Conservation (phyloP, 2,329 filamentous ascomycete species). For the Monosporascus sp. region DNA sequence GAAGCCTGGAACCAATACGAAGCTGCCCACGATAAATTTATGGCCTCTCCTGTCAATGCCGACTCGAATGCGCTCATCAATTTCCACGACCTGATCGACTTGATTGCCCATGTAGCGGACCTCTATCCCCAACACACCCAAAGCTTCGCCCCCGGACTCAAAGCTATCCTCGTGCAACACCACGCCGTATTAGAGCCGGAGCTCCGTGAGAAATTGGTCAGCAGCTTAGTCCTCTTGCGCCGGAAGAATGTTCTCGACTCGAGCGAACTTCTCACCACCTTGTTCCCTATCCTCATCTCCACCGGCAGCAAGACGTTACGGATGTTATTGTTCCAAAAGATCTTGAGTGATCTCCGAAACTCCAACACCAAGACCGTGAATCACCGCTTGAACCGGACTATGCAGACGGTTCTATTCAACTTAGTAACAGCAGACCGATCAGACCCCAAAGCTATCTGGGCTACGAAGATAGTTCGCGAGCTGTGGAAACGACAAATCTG, state of each 20-base stretch:
- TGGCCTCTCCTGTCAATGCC: slow-evolving; percentile 72
- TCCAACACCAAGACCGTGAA: slow-evolving; percentile 85
- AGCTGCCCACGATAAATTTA: slow-evolving; percentile 84
- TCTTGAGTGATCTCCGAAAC: slow-evolving; percentile 81
- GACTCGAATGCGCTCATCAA: slow-evolving; percentile 75
- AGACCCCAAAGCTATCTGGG: slow-evolving; percentile 87
- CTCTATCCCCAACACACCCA: slow-evolving; percentile 80
- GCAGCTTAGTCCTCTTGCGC: slow-evolving; percentile 77
- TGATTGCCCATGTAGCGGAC: slow-evolving; percentile 88
- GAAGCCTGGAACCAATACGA: slow-evolving; percentile 90
- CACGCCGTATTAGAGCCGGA: slow-evolving; percentile 79
- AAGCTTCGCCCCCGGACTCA: slow-evolving; percentile 74
- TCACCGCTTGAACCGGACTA: slow-evolving; percentile 85
- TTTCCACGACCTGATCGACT: slow-evolving; percentile 86
- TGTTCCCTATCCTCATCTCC: slow-evolving; percentile 92
- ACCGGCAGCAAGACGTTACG: slow-evolving; percentile 88
- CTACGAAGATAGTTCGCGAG: slow-evolving; percentile 90
- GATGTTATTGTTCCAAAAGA: slow-evolving; percentile 74
- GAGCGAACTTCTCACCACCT: slow-evolving; percentile 71
- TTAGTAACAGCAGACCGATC: slow-evolving; percentile 79
- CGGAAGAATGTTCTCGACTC: slow-evolving; percentile 93
- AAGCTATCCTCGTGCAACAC: slow-evolving; percentile 72
- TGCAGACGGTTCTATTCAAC: slow-evolving; percentile 91
- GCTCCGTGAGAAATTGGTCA: slow-evolving; percentile 88
- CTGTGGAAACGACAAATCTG: slow-evolving; percentile 96